Conservation (phyloP, 192 early-diverging fungal species). For the Coemansia sp. region DNA sequence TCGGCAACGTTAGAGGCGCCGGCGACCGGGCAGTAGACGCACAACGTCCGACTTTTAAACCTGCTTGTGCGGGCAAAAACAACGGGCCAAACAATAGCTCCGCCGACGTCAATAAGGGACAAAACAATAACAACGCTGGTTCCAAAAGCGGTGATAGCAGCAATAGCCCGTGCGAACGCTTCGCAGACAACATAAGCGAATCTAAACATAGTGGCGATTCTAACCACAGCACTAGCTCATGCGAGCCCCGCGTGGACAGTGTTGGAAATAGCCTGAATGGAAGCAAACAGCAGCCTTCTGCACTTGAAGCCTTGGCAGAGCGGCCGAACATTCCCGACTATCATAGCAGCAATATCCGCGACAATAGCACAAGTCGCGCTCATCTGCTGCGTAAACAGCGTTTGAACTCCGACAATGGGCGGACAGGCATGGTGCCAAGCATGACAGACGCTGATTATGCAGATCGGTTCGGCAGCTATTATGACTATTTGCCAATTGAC, state of each 20-base stretch:
- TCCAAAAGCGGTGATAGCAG: neutral
- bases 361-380: neutral
- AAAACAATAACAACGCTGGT: slow-evolving; percentile 6
- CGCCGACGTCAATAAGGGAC: slow-evolving; percentile 3
- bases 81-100: slow-evolving; percentile 10
- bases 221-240: neutral
- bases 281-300: neutral
- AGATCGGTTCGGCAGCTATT: slow-evolving; percentile 38
- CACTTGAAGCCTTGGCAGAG: neutral
- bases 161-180: neutral
- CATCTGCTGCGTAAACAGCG: neutral
- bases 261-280: slow-evolving; percentile 1
- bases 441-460: slow-evolving; percentile 21
- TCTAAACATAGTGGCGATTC: neutral
- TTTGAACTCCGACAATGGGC: slow-evolving; percentile 12
- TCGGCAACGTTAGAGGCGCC: slow-evolving; percentile 15
- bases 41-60: neutral
- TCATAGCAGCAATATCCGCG: neutral
- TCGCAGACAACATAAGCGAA: neutral
- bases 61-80: slow-evolving; percentile 5
- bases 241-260: slow-evolving; percentile 1
- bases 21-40: slow-evolving; percentile 14
- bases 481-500: slow-evolving; percentile 25
- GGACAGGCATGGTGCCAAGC: slow-evolving; percentile 8
- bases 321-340: neutral